phyloP scores from a whole-genome alignment of 192 early-diverging fungal genomes.

The Podila minutissima region DNA sequence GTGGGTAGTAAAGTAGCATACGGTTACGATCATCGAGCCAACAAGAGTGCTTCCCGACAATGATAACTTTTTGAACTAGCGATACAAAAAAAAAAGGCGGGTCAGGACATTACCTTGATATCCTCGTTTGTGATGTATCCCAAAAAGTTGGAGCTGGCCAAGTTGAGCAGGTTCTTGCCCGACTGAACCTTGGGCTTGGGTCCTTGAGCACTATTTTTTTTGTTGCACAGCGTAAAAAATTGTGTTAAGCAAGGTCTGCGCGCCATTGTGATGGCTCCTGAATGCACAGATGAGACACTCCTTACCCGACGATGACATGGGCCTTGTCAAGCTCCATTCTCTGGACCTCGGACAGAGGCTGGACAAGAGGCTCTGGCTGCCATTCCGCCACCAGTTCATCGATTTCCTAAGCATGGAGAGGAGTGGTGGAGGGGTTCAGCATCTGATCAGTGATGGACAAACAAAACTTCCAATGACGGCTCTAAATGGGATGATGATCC shows the following conservation, averaged over 20 bases:
- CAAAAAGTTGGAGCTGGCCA: constrained; percentile 90
- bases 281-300: neutral
- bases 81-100: neutral
- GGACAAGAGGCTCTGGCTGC: constrained; percentile 93
- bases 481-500: constrained; percentile 77
- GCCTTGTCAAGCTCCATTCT: constrained; percentile 81
- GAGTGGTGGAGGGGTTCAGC: neutral
- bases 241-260: too few species aligned
- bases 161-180: constrained; percentile 76
- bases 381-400: constrained; percentile 95
- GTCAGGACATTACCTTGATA: constrained; percentile 72
- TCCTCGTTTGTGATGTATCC: constrained; percentile 79
- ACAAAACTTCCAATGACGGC: constrained; percentile 90
- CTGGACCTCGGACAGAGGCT: constrained; percentile 74
- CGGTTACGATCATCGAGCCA: too few species aligned
- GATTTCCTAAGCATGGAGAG: constrained; percentile 77
- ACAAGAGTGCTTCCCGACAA: neutral
- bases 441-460: constrained; percentile 24
- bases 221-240: constrained; percentile 1
- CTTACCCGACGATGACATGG: constrained; percentile 74
- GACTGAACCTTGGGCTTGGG: constrained; percentile 71
- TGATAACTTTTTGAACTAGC: constrained; percentile 3
- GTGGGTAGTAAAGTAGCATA: neutral
- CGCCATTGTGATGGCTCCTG: too few species aligned
- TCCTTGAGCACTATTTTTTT: constrained; percentile 54